Evolutionary conservation across 345 rosid species (phyloP).

Genomic region (Draba incana): DNA sequence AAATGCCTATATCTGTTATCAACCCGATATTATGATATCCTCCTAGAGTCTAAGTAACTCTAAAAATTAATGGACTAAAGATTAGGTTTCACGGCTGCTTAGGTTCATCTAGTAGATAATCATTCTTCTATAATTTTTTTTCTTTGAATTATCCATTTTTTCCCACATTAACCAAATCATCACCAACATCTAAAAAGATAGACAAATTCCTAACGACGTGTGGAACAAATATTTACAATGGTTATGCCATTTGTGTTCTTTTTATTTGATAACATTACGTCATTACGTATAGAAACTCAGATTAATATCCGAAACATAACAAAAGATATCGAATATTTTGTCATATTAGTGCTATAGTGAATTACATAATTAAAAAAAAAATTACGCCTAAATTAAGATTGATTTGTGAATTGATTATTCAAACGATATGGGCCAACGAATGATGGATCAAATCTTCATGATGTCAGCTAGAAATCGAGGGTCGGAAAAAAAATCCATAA

Average conservation of each 20-base stretch:
- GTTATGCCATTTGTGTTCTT: too few species aligned
- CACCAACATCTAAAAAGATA: neutral
- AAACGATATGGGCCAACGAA: slow-evolving; percentile 37
- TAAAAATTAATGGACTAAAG: too few species aligned
- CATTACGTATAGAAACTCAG: too few species aligned
- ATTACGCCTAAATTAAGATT: slow-evolving; percentile 30
- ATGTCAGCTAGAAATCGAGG: slow-evolving; percentile 39
- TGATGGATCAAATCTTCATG: slow-evolving; percentile 47
- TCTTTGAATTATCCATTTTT: neutral
- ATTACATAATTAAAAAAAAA: neutral
- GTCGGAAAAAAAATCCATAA: slow-evolving; percentile 29
- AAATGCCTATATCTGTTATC: too few species aligned
- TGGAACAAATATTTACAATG: neutral
- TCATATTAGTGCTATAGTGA: too few species aligned
- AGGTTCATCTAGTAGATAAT: neutral
- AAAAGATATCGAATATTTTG: too few species aligned
- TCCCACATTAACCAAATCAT: neutral
- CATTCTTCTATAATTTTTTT: neutral
- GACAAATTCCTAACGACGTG: neutral
- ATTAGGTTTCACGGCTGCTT: neutral
- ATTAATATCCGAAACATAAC: too few species aligned
- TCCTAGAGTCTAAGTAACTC: too few species aligned
- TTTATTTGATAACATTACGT: too few species aligned
- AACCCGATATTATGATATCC: too few species aligned
- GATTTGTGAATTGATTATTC: slow-evolving; percentile 38